These are phyloP conservation scores for Marchantia polymorpha DNA, from an alignment of 225 moss, liverwort and hornwort genomes.

Conservation along the genomic window DNA sequence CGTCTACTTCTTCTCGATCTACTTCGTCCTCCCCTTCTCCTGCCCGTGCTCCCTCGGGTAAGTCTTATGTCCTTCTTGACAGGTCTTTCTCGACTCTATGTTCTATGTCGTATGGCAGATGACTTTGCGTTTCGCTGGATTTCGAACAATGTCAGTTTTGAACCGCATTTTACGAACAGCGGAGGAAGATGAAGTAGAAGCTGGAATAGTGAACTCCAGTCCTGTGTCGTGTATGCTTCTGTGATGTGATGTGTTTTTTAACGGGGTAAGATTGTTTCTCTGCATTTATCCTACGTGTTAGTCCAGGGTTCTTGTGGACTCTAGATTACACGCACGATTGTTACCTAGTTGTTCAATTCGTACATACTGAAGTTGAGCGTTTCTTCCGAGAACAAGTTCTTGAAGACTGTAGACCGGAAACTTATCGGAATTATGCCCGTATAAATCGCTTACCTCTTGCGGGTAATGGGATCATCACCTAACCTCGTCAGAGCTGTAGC, in stretches of 20 bases:
- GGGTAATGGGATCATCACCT: background rate
- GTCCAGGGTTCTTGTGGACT: background rate
- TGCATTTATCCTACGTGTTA: background rate
- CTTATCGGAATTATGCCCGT: background rate
- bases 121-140: background rate
- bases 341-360: background rate
- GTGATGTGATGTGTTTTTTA: no score
- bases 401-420: background rate
- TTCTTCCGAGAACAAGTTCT: background rate
- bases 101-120: background rate
- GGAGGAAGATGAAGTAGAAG: background rate
- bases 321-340: background rate
- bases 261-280: background rate
- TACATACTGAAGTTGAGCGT: no score
- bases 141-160: background rate
- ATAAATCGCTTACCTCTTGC: background rate
- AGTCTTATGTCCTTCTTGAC: background rate
- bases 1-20: constrained; percentile 36
- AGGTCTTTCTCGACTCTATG: background rate
- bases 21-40: constrained; percentile 33
- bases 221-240: no score
- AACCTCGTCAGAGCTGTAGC: background rate
- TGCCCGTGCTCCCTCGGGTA: constrained; percentile 30
- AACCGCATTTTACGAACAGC: background rate
- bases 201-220: no score